Evolutionary conservation across 208 protist species (phyloP).

Genomic region (Angomonas deanei): DNA sequence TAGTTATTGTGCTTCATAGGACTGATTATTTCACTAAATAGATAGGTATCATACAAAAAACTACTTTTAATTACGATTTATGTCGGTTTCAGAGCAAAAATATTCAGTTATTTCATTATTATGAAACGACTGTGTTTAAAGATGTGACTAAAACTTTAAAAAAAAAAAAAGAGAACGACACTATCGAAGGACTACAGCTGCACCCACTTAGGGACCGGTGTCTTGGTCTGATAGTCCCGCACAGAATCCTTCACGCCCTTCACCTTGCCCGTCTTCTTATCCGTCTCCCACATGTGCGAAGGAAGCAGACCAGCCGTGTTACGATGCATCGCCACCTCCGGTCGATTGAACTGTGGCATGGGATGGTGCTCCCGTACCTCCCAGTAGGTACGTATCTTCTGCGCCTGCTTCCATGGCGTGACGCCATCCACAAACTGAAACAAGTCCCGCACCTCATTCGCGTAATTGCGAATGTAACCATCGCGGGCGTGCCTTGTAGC

Average conservation of each 20-base stretch:
- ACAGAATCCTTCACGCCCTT: conserved; percentile 88
- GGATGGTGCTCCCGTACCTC: conserved; percentile 86
- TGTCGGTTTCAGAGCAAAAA: too few species aligned
- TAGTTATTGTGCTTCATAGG: too few species aligned
- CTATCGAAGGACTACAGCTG: conserved; percentile 32
- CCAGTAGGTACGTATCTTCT: conserved; percentile 90
- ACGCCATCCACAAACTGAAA: conserved; percentile 86
- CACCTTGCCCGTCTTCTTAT: conserved; percentile 91
- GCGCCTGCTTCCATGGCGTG: conserved; percentile 85
- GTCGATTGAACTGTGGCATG: conserved; percentile 87
- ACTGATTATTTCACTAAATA: too few species aligned
- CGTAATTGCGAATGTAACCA: conserved; percentile 86
- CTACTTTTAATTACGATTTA: too few species aligned
- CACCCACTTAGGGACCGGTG: conserved; percentile 77
- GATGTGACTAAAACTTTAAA: background rate
- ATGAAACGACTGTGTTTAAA: background rate
- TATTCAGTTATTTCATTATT: too few species aligned
- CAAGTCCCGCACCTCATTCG: conserved; percentile 85
- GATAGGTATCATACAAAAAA: too few species aligned
- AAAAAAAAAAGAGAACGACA: background rate
- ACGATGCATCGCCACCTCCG: conserved; percentile 86
- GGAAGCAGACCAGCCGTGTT: conserved; percentile 79
- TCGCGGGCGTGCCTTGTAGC: conserved; percentile 85
- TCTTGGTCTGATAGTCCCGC: conserved; percentile 86
- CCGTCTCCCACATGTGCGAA: conserved; percentile 81